Percentiles rank a stretch among this genome's conserved stretches.
These are phyloP conservation scores for Fusarium siculi DNA, from an alignment of 2,329 filamentous ascomycete species.

Conservation along the genomic window DNA sequence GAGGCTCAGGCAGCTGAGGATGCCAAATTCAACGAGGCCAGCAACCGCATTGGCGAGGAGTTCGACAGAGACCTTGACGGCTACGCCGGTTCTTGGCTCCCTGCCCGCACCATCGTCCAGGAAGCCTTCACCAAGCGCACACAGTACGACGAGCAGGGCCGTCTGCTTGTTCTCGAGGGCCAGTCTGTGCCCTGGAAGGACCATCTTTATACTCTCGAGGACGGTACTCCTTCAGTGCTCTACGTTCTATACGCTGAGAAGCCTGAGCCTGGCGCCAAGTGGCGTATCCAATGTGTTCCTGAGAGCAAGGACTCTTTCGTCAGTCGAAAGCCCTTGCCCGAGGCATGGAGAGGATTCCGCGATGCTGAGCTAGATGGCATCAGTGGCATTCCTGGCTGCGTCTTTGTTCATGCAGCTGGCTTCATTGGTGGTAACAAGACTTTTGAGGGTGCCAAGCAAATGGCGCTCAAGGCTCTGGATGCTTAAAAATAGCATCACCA, in stretches of 20 bases:
- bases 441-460: slow-evolving; percentile 85
- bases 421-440: slow-evolving; percentile 98
- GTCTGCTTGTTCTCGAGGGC: slow-evolving; percentile 81
- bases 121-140: slow-evolving; percentile 76
- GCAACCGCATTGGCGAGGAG: slow-evolving; percentile 85
- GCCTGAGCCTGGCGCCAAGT: slow-evolving; percentile 78
- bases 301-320: slow-evolving; percentile 86
- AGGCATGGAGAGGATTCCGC: slow-evolving; percentile 90
- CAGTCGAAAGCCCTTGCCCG: slow-evolving; percentile 90
- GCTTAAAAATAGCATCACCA: slow-evolving; percentile 40
- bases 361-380: slow-evolving; percentile 85
- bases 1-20: slow-evolving; percentile 80
- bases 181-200: slow-evolving; percentile 95
- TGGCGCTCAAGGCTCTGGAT: slow-evolving; percentile 81
- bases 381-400: slow-evolving; percentile 74
- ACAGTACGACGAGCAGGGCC: slow-evolving; percentile 76
- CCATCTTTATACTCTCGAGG: slow-evolving; percentile 90
- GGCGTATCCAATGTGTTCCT: slow-evolving; percentile 94
- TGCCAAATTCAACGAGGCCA: slow-evolving; percentile 79
- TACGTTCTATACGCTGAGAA: slow-evolving; percentile 95
- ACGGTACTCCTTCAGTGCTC: slow-evolving; percentile 67
- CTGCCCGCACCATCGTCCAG: slow-evolving; percentile 82
- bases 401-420: slow-evolving; percentile 94
- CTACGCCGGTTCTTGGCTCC: slow-evolving; percentile 82
- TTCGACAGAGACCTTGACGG: slow-evolving; percentile 85